Conservation (phyloP, 495 filamentous ascomycete species). For the Penicillium samsonianum region DNA sequence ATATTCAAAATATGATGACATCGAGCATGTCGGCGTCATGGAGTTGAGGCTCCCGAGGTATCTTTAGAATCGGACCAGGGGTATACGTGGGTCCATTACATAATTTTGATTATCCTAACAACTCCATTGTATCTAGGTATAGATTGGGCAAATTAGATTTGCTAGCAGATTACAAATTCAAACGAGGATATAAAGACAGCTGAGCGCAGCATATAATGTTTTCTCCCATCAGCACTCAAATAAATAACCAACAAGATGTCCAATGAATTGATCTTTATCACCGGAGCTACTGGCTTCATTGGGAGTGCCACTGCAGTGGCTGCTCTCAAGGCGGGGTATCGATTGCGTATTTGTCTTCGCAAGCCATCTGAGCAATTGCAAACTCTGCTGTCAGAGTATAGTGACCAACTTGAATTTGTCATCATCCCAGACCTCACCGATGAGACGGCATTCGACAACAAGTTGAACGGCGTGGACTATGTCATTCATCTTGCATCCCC, state of each 20-base stretch:
- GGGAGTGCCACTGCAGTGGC: constrained; percentile 39
- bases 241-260: constrained; percentile 21
- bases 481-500: constrained; percentile 46
- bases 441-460: constrained; percentile 28
- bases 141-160: not conserved
- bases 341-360: constrained; percentile 39
- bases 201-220: not conserved
- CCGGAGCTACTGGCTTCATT: constrained; percentile 48
- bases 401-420: constrained; percentile 28
- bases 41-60: not conserved
- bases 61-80: not conserved
- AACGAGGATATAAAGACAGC: not conserved
- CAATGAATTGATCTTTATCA: constrained; percentile 43
- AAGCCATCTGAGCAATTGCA: constrained; percentile 29
- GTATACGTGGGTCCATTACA: too few species aligned
- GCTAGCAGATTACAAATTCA: not conserved
- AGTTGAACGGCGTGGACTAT: constrained; percentile 39
- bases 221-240: not conserved
- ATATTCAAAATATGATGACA: not conserved
- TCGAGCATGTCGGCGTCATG: not conserved
- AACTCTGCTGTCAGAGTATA: constrained; percentile 17
- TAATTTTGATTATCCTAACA: too few species aligned
- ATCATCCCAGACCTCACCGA: constrained; percentile 36
- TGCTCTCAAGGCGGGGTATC: constrained; percentile 42
- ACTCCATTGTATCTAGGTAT: too few species aligned